Conservation (phyloP, 768 basidiomycete species). For the Chalciporus piperatus region DNA sequence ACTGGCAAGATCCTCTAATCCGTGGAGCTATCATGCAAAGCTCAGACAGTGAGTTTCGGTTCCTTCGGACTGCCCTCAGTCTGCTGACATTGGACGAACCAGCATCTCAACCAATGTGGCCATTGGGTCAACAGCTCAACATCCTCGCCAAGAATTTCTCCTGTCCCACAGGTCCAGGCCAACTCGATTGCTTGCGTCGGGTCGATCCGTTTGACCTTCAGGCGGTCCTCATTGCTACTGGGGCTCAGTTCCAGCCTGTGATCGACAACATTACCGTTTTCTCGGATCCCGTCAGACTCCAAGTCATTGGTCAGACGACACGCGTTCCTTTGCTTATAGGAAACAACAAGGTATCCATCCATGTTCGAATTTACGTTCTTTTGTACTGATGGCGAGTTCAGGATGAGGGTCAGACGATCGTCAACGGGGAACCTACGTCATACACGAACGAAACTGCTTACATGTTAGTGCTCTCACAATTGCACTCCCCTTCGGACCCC, state of each 20-base stretch:
- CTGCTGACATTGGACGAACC: too few species aligned
- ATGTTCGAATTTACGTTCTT: too few species aligned
- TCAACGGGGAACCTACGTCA: conserved; percentile 24
- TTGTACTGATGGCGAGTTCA: too few species aligned
- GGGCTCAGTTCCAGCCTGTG: neutral
- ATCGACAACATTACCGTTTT: neutral
- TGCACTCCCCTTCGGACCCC: neutral
- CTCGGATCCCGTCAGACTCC: neutral
- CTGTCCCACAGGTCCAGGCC: neutral
- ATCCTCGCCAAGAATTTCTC: neutral
- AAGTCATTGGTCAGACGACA: neutral
- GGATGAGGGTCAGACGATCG: conserved; percentile 23
- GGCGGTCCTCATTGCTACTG: neutral
- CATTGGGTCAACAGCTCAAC: neutral
- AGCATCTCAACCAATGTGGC: neutral
- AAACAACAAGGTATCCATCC: neutral
- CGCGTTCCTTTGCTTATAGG: neutral
- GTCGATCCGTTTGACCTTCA: neutral
- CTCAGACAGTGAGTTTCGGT: neutral
- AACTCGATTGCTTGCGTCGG: neutral
- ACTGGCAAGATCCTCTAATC: neutral
- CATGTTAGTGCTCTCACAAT: conserved; percentile 6
- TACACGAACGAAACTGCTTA: conserved; percentile 20
- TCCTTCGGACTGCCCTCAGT: too few species aligned
- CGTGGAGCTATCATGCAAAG: neutral